These are phyloP conservation scores for Boletellus dicymbophilus DNA, from an alignment of 1,284 basidiomycete species.

Conservation along the genomic window DNA sequence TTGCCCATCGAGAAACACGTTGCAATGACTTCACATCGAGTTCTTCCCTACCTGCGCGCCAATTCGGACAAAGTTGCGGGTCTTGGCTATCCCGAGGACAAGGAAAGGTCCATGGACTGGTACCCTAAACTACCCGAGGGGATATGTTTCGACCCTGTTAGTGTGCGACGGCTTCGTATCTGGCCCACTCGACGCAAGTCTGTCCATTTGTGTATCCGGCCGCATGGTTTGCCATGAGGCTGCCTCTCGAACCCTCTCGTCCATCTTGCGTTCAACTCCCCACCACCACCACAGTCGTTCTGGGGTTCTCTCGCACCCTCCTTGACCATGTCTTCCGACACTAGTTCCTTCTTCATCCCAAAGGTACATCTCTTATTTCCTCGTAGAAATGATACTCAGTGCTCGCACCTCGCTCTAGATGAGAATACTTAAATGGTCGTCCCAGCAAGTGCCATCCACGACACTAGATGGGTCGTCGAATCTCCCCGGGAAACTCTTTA, in stretches of 20 bases:
- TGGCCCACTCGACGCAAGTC: slow-evolving; percentile 1
- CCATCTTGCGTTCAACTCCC: slow-evolving; percentile 4
- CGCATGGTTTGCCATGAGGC: slow-evolving; percentile 30
- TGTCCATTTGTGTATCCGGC: slow-evolving; percentile 16
- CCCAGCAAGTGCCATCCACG: slow-evolving; percentile 4
- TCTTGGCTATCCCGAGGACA: slow-evolving; percentile 8
- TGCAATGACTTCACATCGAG: too few species aligned
- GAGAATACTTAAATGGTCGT: background rate
- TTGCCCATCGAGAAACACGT: too few species aligned
- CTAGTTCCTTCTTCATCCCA: background rate
- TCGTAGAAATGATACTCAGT: background rate
- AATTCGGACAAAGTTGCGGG: slow-evolving; percentile 3
- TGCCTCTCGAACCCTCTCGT: slow-evolving; percentile 5
- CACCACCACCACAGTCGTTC: slow-evolving; percentile 6
- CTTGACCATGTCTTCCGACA: slow-evolving; percentile 11
- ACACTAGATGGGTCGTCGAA: background rate
- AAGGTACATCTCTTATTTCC: slow-evolving; percentile 11
- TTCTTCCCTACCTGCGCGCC: too few species aligned
- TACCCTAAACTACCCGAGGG: slow-evolving; percentile 14
- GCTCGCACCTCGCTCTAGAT: slow-evolving; percentile 12
- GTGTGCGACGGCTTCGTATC: background rate
- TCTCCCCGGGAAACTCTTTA: background rate
- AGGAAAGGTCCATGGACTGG: slow-evolving; percentile 4
- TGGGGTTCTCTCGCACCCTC: background rate
- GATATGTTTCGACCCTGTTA: slow-evolving; percentile 9